phyloP scores from a whole-genome alignment of 768 basidiomycete species.

The Termitomyces sp. region DNA sequence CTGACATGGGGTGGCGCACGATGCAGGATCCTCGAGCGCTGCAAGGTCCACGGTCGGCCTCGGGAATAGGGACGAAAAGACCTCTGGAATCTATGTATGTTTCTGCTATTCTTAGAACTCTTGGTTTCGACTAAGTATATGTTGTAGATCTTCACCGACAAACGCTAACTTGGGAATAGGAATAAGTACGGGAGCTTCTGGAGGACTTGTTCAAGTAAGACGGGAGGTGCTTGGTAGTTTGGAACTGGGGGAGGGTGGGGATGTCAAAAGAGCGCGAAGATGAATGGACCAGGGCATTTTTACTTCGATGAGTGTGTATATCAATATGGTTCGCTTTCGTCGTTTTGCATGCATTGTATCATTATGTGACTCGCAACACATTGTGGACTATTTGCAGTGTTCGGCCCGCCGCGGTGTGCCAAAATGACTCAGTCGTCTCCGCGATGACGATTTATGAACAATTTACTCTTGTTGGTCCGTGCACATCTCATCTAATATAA shows the following conservation, averaged over 20 bases:
- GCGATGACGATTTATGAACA: not conserved
- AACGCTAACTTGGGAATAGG: constrained; percentile 35
- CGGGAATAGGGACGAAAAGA: constrained; percentile 28
- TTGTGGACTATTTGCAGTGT: not conserved
- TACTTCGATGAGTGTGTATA: constrained; percentile 2
- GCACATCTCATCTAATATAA: not conserved
- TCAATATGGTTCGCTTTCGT: constrained; percentile 7
- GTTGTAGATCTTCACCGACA: constrained; percentile 19
- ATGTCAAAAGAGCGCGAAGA: constrained; percentile 39
- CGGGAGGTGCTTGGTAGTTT: constrained; percentile 33
- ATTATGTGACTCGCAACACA: not conserved
- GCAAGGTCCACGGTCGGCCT: constrained; percentile 11
- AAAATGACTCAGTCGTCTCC: not conserved
- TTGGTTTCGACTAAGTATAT: not conserved
- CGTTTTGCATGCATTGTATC: constrained; percentile 8
- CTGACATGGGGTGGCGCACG: not conserved
- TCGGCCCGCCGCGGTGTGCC: not conserved
- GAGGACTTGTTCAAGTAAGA: constrained; percentile 16
- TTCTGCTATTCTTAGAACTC: not conserved
- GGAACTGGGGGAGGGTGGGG: constrained; percentile 36
- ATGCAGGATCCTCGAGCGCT: constrained; percentile 17
- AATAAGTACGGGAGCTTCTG: constrained; percentile 26
- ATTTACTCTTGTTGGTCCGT: not conserved
- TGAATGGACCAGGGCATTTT: not conserved
- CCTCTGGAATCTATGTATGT: constrained; percentile 30